Base-by-base conservation (phyloP, 495 filamentous ascomycete genomes). In the Podospora pseudopauciseta region DNA sequence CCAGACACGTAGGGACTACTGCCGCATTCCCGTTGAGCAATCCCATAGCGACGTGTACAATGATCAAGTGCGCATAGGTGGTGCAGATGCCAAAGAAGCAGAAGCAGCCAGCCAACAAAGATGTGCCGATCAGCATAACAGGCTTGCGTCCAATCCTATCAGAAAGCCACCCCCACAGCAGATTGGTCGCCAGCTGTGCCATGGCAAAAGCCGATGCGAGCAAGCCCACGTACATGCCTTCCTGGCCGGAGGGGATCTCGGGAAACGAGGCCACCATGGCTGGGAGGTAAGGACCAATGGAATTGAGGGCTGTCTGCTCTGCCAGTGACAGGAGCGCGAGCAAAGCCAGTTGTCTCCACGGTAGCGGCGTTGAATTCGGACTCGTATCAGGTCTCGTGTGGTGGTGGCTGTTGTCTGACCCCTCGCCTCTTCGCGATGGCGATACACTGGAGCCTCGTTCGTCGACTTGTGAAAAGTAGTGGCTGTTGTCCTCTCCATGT, bases 221-320 rank as follows among this genome's bases (percentile, higher is more conserved):
- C 56, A 90, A 79, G 27, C 95, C 95, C 18, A 97, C 94, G 77
- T 97, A 97, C 44, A 98, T 75, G 5, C 95, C 95, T 26, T 92
- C 90, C 67, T 91, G 80, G 0, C 80, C 83, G 27, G 82, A 72
- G 26, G 89, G 82, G 32, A 97, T 89, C 68, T 92, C 91, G 4
- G 92, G 90, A 71, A 99, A 98, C 6, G 86, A 88, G 11, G 89
- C 87, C 2, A 91, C 87, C 94, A 98, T 98, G 66, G 92, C 86
- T 0, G 95, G 95, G 0, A 99, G 86, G 78, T 99, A 99, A 0
- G 95, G 95, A n/a, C 90, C 91, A 68, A 99, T 96, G 16, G 91
- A 95, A 74, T 99, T 98, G 72, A 99, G 86, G 1, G 95, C 95
- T 0, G 96, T 97, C 80, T 99, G 95, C 72, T 99, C 95, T 39